These are phyloP conservation scores for Phialocephala subalpina DNA, from an alignment of 2,329 filamentous ascomycete species.

Conservation along the genomic window DNA sequence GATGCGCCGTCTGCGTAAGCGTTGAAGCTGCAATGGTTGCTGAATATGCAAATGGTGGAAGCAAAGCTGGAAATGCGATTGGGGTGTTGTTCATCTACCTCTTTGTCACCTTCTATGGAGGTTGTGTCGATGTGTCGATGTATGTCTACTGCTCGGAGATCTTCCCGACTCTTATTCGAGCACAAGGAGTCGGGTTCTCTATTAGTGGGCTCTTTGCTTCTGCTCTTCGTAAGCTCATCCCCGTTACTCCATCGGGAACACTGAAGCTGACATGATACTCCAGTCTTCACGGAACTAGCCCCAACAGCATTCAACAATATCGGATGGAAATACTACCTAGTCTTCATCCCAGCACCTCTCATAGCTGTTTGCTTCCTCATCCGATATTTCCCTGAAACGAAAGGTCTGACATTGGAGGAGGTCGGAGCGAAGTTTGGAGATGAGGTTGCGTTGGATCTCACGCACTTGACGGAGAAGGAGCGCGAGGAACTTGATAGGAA, in stretches of 20 bases:
- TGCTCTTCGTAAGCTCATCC: not conserved
- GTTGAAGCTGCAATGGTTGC: constrained; percentile 22
- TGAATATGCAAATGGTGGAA: constrained; percentile 17
- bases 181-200: constrained; percentile 1
- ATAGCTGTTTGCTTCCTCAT: not conserved
- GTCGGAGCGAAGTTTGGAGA: constrained; percentile 10
- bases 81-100: constrained; percentile 27
- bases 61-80: constrained; percentile 22
- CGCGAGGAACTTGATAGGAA: constrained; percentile 8
- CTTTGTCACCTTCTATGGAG: constrained; percentile 23
- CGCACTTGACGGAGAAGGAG: constrained; percentile 1
- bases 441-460: constrained; percentile 9
- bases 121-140: constrained; percentile 15
- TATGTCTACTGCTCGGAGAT: constrained; percentile 44
- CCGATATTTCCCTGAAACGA: constrained; percentile 10
- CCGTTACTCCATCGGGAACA: not conserved
- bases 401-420: constrained; percentile 11
- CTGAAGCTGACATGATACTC: not conserved
- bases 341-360: constrained; percentile 6
- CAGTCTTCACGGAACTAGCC: not conserved
- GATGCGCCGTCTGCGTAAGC: constrained; percentile 1
- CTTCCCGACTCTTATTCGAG: constrained; percentile 38
- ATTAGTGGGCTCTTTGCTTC: not conserved
- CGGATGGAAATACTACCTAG: constrained; percentile 14
- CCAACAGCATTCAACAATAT: constrained; percentile 8